Evolutionary conservation across 2,329 filamentous ascomycete species (phyloP), one percentile per base, ranked within the genome.

Genomic region (Scedosporium aurantiacum): DNA sequence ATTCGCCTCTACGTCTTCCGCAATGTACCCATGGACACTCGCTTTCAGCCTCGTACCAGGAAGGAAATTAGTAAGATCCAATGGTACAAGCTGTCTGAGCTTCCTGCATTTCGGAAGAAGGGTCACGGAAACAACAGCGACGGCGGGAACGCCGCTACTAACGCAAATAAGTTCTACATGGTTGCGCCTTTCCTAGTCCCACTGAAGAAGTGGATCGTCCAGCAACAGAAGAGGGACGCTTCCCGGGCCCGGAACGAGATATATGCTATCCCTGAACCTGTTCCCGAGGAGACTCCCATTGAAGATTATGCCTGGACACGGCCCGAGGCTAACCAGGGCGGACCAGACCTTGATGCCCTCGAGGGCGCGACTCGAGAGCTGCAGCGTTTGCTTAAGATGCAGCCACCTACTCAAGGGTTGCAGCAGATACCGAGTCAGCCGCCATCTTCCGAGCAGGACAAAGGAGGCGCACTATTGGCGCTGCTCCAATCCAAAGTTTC

Each of bases 61-160:
- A 97, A 97, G 73, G 95, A 99, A 73, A 99, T 99, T 70, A 96
- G 93, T 74, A 95, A 91, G 74, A 96, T 99, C 63, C 80, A 90
- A 70, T 99, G 94, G 94, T 97, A 95, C 76, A 90, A 86, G 67
- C 78, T 99, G 47, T 89, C 88, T 0, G 91, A 97, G 63, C 81
- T 99, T 27, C 93, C 94, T 0, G 90, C 89, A 0, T 86, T 90
- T 68, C 85, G 86, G 61, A 89, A 88, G 71, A 91, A 88, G 70
- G 79, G 78, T 57, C 18, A 37, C 8, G 77, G 77, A 12, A 79
- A 83, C 61, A 70, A 68, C 16, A 80, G 85, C n/a, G 80, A 84
- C 55, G 81, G 87, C 58, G 79, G 82, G 12, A 74, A 76, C 32
- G 74, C 83, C 12, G 76, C 76, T 14, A 74, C 79, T 2, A 90